Percentiles rank a stretch among this genome's conserved stretches.
Evolutionary conservation across 495 filamentous ascomycete genomes (phyloP).

Genomic region (Neurospora sp.): DNA sequence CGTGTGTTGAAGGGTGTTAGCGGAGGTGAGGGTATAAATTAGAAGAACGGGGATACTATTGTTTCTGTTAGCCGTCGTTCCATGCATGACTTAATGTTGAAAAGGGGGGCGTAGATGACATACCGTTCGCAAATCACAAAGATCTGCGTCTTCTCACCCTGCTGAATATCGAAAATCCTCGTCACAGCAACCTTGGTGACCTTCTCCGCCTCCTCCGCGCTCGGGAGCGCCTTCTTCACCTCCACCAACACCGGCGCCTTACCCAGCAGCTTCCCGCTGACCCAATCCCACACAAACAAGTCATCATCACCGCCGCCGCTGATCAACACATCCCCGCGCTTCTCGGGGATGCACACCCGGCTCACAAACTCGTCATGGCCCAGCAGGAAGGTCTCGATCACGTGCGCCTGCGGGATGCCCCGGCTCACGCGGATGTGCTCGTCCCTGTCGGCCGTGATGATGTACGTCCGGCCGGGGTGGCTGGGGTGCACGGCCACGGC

Average conservation of each 20-base stretch:
- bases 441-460: constrained; percentile 86
- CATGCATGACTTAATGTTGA: no score
- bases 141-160: constrained; percentile 25
- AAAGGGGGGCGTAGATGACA: constrained; percentile 9
- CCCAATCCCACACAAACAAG: constrained; percentile 79
- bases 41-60: not conserved
- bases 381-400: constrained; percentile 83
- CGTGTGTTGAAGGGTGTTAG: constrained; percentile 33
- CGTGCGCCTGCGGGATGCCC: constrained; percentile 68
- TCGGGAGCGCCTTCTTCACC: constrained; percentile 15
- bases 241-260: constrained; percentile 40
- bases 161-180: constrained; percentile 24
- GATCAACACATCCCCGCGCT: constrained; percentile 50
- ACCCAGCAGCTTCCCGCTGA: constrained; percentile 38
- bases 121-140: constrained; percentile 65
- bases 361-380: constrained; percentile 78
- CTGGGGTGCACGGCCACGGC: constrained; percentile 31
- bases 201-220: constrained; percentile 12
- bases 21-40: constrained; percentile 9
- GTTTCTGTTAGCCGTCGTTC: not conserved
- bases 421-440: constrained; percentile 94
- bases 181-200: constrained; percentile 42
- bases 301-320: constrained; percentile 80
- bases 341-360: constrained; percentile 54
- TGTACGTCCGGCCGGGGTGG: constrained; percentile 42